phyloP scores from a whole-genome alignment of 2,329 filamentous ascomycete genomes.

The Fusarium sororula region DNA sequence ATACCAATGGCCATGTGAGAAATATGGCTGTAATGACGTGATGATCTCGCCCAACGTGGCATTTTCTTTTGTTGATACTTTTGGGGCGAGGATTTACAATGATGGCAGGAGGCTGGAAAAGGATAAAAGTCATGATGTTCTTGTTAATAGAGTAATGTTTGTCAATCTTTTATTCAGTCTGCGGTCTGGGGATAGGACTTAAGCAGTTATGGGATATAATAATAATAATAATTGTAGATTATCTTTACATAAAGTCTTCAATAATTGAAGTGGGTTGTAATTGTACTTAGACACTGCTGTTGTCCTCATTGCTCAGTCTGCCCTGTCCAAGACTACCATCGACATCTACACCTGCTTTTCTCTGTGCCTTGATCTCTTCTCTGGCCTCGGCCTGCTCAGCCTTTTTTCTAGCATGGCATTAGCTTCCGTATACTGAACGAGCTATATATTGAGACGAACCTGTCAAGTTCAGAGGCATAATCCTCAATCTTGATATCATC shows the following conservation, averaged over 20 bases:
- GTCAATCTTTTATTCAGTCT: neutral
- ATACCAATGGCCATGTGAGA: neutral
- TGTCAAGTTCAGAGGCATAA: conserved; percentile 29
- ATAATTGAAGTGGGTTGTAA: neutral
- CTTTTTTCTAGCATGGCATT: conserved; percentile 25
- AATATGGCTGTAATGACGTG: conserved; percentile 29
- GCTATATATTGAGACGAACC: neutral
- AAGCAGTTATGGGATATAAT: neutral
- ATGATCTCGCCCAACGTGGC: conserved; percentile 31
- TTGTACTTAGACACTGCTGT: conserved; percentile 12
- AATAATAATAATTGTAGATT: neutral
- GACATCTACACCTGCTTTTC: conserved; percentile 29
- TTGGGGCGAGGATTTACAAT: neutral
- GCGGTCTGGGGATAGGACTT: neutral
- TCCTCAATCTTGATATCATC: conserved; percentile 34
- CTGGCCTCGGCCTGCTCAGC: conserved; percentile 32
- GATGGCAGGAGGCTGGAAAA: conserved; percentile 5
- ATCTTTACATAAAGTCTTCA: neutral
- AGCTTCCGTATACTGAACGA: neutral
- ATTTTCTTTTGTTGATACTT: conserved; percentile 22
- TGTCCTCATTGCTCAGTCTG: conserved; percentile 24
- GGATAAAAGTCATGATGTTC: neutral
- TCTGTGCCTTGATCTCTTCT: conserved; percentile 28
- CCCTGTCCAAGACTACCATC: conserved; percentile 32
- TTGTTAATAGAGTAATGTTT: conserved; percentile 22